These are phyloP conservation scores for Metschnikowia gruessii DNA, from an alignment of 805 yeast genomes.

Conservation along the genomic window DNA sequence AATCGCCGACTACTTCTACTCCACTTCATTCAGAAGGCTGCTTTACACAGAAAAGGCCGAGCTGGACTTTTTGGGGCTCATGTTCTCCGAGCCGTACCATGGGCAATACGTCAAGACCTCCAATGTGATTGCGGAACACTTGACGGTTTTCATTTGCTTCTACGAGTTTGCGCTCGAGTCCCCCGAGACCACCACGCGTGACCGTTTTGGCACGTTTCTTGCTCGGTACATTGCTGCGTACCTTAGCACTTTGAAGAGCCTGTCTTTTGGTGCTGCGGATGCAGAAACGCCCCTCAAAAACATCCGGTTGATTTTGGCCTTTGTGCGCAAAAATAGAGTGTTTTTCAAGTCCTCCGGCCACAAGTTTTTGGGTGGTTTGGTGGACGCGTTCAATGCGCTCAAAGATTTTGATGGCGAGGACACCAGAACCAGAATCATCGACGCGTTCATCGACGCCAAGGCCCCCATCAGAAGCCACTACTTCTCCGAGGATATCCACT, in stretches of 20 bases:
- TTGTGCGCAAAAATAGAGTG: slow-evolving; percentile 5
- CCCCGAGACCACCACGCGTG: neutral
- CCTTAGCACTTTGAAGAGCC: slow-evolving; percentile 3
- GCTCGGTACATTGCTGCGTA: slow-evolving; percentile 9
- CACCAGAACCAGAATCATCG: slow-evolving; percentile 6
- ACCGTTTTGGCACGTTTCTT: slow-evolving; percentile 11
- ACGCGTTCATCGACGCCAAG: slow-evolving; percentile 9
- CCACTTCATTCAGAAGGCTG: slow-evolving; percentile 27
- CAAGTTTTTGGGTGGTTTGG: slow-evolving; percentile 7
- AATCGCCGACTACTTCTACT: slow-evolving; percentile 43
- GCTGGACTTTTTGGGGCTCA: slow-evolving; percentile 25
- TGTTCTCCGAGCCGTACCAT: slow-evolving; percentile 21
- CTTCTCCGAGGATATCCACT: slow-evolving; percentile 61
- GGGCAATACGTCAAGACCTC: slow-evolving; percentile 7
- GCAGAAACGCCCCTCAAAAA: slow-evolving; percentile 12
- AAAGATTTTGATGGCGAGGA: slow-evolving; percentile 13
- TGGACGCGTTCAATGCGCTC: slow-evolving; percentile 11
- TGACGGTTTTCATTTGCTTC: slow-evolving; percentile 18
- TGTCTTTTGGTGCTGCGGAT: slow-evolving; percentile 3
- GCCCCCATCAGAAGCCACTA: slow-evolving; percentile 49
- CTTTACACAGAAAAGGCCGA: slow-evolving; percentile 13
- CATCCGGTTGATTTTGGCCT: slow-evolving; percentile 18
- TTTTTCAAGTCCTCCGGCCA: neutral
- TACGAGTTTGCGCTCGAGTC: slow-evolving; percentile 11
- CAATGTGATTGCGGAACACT: slow-evolving; percentile 12